phyloP scores from a whole-genome alignment of 176 grass and related monocot species.

The Musa itinerans region DNA sequence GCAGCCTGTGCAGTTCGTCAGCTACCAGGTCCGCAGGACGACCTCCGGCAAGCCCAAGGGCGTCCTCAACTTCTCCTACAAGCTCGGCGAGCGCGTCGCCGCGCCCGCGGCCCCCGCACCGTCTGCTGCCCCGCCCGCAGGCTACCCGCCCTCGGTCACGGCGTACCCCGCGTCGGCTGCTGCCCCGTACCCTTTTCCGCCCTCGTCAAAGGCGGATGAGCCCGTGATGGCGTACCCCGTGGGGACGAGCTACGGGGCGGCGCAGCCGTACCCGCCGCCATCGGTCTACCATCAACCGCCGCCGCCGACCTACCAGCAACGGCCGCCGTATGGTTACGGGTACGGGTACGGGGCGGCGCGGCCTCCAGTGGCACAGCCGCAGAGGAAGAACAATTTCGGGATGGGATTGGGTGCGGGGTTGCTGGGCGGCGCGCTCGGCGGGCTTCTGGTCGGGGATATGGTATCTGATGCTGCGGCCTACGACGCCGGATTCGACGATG shows the following conservation, averaged over 20 bases:
- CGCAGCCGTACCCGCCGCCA: background rate
- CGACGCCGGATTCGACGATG: slow-evolving; percentile 32
- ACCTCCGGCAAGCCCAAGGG: slow-evolving; percentile 38
- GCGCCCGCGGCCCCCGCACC: background rate
- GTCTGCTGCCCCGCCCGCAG: too few relatives aligned
- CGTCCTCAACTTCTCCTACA: slow-evolving; percentile 47
- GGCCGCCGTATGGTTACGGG: slow-evolving; percentile 20
- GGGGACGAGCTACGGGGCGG: background rate
- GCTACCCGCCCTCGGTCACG: background rate
- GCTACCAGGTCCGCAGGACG: slow-evolving; percentile 49
- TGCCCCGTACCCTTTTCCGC: background rate
- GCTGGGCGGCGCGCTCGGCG: slow-evolving; percentile 47
- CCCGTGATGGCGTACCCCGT: slow-evolving; percentile 27
- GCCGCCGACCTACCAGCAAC: slow-evolving; percentile 19
- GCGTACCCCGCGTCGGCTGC: background rate
- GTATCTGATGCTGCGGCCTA: slow-evolving; percentile 39
- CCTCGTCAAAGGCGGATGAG: slow-evolving; percentile 5
- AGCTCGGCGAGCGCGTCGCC: slow-evolving; percentile 29
- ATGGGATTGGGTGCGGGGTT: slow-evolving; percentile 41
- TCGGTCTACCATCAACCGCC: background rate
- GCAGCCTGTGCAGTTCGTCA: slow-evolving; percentile 32
- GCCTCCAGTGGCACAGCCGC: background rate
- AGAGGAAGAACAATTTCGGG: slow-evolving; percentile 18
- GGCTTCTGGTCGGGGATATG: slow-evolving; percentile 46
- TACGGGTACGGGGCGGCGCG: background rate